These are phyloP conservation scores for Dioscorea alata DNA, from an alignment of 106 monocot species.

Conservation along the genomic window DNA sequence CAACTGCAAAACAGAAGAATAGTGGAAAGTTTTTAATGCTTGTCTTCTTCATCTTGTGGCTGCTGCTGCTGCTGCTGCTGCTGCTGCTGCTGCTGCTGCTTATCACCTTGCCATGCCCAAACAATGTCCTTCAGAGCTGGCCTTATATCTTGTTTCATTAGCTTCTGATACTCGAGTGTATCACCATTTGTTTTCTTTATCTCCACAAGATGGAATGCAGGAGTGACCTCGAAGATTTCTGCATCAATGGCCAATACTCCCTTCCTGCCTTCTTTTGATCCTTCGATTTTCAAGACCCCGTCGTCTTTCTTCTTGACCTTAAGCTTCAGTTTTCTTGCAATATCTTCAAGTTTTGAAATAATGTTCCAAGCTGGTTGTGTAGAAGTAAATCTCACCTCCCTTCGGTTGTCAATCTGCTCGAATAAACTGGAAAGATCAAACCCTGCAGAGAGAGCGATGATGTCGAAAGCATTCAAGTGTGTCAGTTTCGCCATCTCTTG, in stretches of 20 bases:
- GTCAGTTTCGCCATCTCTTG: slow-evolving; percentile 16
- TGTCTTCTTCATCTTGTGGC: slow-evolving; percentile 8
- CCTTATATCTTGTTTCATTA: slow-evolving; percentile 45
- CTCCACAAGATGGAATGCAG: slow-evolving; percentile 56
- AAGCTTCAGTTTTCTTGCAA: slow-evolving; percentile 35
- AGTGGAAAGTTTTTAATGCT: no score
- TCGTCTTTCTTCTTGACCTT: slow-evolving; percentile 52
- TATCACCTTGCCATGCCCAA: slow-evolving; percentile 67
- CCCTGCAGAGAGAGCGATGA: slow-evolving; percentile 60
- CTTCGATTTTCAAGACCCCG: slow-evolving; percentile 57
- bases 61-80: no score
- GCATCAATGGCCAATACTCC: slow-evolving; percentile 49
- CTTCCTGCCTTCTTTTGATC: slow-evolving; percentile 39
- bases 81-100: no score
- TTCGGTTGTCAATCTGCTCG: slow-evolving; percentile 23
- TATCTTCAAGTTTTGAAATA: slow-evolving; percentile 43
- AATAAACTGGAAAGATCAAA: slow-evolving; percentile 71
- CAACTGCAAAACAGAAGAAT: no score
- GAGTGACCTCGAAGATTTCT: slow-evolving; percentile 59
- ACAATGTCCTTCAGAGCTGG: slow-evolving; percentile 65
- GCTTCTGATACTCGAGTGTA: slow-evolving; percentile 49
- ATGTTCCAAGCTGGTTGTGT: slow-evolving; percentile 34
- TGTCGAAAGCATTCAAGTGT: slow-evolving; percentile 68
- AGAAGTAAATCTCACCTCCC: slow-evolving; percentile 48
- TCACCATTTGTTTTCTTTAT: slow-evolving; percentile 50